These are phyloP conservation scores for Microstegium vimineum DNA, from an alignment of 176 grass and related monocot genomes.

Conservation along the genomic window DNA sequence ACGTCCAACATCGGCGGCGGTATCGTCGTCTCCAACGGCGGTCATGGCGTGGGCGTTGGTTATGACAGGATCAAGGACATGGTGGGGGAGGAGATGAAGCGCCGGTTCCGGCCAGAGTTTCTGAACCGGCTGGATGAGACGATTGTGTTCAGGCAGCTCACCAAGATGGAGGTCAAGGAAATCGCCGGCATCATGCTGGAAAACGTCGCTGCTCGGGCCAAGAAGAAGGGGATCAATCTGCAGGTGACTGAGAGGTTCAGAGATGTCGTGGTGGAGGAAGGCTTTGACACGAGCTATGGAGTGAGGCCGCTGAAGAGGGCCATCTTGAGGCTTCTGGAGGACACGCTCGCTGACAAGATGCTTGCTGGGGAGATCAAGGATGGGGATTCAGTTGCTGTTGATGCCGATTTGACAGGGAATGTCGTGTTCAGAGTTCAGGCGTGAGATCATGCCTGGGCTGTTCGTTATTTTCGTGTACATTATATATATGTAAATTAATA, in stretches of 20 bases:
- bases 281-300: too few relatives aligned
- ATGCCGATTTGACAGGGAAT: neutral
- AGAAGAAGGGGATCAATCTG: neutral
- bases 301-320: neutral
- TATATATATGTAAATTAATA: too few relatives aligned
- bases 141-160: neutral
- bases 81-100: too few relatives aligned
- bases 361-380: neutral
- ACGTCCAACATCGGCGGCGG: slow-evolving; percentile 48
- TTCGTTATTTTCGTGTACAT: too few relatives aligned
- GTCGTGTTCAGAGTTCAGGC: neutral
- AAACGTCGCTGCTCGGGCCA: neutral
- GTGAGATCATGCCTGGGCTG: too few relatives aligned
- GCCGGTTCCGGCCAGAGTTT: too few relatives aligned
- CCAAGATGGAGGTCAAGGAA: neutral
- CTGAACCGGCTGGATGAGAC: too few relatives aligned
- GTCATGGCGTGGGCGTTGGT: too few relatives aligned
- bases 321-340: neutral
- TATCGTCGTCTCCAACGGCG: too few relatives aligned
- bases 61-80: too few relatives aligned
- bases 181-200: neutral
- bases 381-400: neutral
- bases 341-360: too few relatives aligned
- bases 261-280: neutral
- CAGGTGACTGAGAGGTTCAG: neutral